These are phyloP conservation scores for Cairneyella variabilis DNA, from an alignment of 495 filamentous ascomycete genomes.

Conservation along the genomic window DNA sequence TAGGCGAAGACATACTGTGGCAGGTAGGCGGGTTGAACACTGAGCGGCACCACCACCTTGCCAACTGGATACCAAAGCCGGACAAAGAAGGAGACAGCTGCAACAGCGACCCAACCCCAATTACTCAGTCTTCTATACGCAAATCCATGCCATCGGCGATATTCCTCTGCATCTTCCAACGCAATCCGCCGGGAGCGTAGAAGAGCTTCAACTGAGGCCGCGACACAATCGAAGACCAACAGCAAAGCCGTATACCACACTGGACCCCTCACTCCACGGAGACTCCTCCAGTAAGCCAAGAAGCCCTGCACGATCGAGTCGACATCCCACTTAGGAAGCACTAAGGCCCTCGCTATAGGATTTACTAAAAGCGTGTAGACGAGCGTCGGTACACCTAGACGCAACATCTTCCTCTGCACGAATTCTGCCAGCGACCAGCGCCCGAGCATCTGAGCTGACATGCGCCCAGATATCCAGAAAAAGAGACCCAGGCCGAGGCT, in stretches of 20 bases:
- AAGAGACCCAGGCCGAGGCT: slow-evolving; percentile 11
- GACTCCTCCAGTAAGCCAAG: background rate
- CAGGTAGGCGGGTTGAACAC: slow-evolving; percentile 8
- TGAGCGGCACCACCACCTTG: background rate
- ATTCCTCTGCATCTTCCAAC: background rate
- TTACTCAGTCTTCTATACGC: background rate
- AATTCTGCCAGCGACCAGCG: background rate
- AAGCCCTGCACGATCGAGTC: background rate
- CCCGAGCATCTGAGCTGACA: slow-evolving; percentile 10
- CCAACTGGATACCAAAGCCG: slow-evolving; percentile 11
- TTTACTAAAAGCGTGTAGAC: background rate
- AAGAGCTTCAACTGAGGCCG: background rate
- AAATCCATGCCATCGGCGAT: background rate
- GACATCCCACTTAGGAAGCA: background rate
- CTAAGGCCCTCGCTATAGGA: background rate
- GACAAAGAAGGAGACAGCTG: slow-evolving; percentile 1
- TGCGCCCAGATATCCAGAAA: slow-evolving; percentile 12
- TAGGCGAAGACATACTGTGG: slow-evolving; percentile 16
- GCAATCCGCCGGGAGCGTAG: background rate
- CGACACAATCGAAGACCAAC: slow-evolving; percentile 9
- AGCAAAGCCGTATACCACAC: slow-evolving; percentile 16
- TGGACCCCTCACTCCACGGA: slow-evolving; percentile 7
- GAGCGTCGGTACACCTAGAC: slow-evolving; percentile 5
- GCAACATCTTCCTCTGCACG: slow-evolving; percentile 4
- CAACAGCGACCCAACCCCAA: slow-evolving; percentile 5